Conservation (phyloP, 1,284 basidiomycete species). For the Peniophora sp. region DNA sequence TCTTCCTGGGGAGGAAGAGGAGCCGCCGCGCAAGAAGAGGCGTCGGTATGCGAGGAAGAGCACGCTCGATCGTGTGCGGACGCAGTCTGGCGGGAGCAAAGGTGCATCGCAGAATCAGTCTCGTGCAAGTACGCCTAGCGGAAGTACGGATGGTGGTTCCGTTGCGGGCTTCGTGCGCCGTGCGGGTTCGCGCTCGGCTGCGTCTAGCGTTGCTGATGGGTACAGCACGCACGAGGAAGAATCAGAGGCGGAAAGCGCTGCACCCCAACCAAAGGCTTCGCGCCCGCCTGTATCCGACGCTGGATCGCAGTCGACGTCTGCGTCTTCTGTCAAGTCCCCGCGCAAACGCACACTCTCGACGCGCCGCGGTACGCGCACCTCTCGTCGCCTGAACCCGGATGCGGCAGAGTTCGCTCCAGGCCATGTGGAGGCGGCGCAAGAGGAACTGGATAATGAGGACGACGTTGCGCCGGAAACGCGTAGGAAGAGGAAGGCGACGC, state of each 20-base stretch:
- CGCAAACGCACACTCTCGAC: slow-evolving; percentile 3
- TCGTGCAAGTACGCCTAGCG: slow-evolving; percentile 8
- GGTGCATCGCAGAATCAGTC: not conserved
- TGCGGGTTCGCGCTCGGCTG: slow-evolving; percentile 8
- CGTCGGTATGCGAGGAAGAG: slow-evolving; percentile 8
- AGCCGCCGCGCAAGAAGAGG: slow-evolving; percentile 12
- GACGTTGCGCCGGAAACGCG: slow-evolving; percentile 17
- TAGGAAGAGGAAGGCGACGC: slow-evolving; percentile 12
- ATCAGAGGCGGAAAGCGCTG: too few species aligned
- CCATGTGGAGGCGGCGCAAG: slow-evolving; percentile 17
- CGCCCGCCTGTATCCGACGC: too few species aligned
- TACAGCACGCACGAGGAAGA: not conserved
- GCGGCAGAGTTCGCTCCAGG: slow-evolving; percentile 33
- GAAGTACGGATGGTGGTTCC: slow-evolving; percentile 6
- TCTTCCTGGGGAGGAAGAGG: slow-evolving; percentile 32
- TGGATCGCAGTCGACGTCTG: slow-evolving; percentile 12
- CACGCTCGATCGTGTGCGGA: slow-evolving; percentile 15
- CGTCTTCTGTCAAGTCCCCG: slow-evolving; percentile 12
- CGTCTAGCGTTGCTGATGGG: slow-evolving; percentile 11
- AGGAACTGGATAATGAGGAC: slow-evolving; percentile 16
- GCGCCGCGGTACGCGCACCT: slow-evolving; percentile 18
- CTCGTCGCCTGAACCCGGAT: slow-evolving; percentile 22
- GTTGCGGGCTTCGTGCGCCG: slow-evolving; percentile 6
- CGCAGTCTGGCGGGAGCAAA: not conserved
- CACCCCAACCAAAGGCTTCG: not conserved